Conservation (phyloP, 768 basidiomycete species). For the Suillus hirtellus region DNA sequence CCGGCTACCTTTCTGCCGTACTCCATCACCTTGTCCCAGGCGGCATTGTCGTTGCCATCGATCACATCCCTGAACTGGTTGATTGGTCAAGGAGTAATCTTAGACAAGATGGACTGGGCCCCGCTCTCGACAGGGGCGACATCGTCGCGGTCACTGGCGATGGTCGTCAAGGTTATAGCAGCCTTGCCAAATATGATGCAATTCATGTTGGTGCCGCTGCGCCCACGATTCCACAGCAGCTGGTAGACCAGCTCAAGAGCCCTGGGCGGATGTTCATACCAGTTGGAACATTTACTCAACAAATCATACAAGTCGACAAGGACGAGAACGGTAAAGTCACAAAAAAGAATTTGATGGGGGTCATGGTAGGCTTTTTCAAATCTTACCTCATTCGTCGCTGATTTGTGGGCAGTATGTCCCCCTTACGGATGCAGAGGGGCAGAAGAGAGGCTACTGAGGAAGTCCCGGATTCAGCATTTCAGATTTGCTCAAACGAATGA, state of each 20-base stretch:
- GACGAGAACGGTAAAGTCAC: conserved; percentile 65
- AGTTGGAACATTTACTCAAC: conserved; percentile 62
- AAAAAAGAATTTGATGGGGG: conserved; percentile 70
- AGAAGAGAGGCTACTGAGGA: conserved; percentile 30
- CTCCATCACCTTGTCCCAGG: conserved; percentile 68
- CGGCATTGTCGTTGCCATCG: conserved; percentile 82
- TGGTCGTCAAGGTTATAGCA: conserved; percentile 64
- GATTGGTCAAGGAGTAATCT: conserved; percentile 72
- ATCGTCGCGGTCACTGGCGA: conserved; percentile 76
- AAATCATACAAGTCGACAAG: conserved; percentile 81
- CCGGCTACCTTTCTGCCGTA: conserved; percentile 84
- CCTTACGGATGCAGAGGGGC: conserved; percentile 60
- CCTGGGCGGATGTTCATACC: conserved; percentile 93
- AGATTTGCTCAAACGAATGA: not conserved
- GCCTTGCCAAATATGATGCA: conserved; percentile 62
- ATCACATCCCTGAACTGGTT: conserved; percentile 82
- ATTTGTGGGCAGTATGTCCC: conserved; percentile 59
- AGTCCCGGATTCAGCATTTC: not conserved
- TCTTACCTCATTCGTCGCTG: not conserved
- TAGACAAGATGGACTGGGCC: conserved; percentile 58
- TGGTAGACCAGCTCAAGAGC: conserved; percentile 75
- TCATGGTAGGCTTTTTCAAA: conserved; percentile 55
- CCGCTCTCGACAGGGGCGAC: conserved; percentile 49
- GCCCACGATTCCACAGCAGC: conserved; percentile 62
- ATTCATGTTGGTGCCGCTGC: conserved; percentile 97